phyloP scores from a whole-genome alignment of 148 eudicot genomes.

The Nepenthes mirabilis region DNA sequence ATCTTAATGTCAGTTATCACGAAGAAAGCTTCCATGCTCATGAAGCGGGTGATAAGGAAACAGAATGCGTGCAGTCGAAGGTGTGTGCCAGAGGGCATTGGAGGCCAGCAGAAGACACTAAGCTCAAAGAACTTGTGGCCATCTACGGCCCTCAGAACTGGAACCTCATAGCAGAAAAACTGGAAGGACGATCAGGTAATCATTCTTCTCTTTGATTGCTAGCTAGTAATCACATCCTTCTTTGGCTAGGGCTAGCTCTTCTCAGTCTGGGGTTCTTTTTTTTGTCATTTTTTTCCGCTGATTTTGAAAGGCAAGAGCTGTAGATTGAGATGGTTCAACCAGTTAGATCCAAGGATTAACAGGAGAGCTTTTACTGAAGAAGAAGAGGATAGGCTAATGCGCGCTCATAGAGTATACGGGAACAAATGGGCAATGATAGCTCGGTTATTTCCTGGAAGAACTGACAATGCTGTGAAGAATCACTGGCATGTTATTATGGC shows the following conservation, averaged over 20 bases:
- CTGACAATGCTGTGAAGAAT: constrained; percentile 88
- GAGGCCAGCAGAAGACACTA: constrained; percentile 73
- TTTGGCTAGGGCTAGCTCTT: neutral
- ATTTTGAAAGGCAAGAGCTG: constrained; percentile 60
- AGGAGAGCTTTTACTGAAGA: constrained; percentile 69
- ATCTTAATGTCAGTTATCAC: constrained; percentile 14
- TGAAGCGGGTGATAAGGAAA: constrained; percentile 11
- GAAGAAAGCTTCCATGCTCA: neutral
- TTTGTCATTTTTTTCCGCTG: neutral
- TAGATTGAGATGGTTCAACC: constrained; percentile 89
- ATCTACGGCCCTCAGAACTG: constrained; percentile 81
- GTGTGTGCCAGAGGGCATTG: constrained; percentile 78
- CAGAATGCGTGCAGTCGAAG: constrained; percentile 13
- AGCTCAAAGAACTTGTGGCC: constrained; percentile 66
- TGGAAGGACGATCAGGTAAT: constrained; percentile 77
- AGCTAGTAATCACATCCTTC: neutral
- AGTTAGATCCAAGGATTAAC: constrained; percentile 79
- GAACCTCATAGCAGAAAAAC: constrained; percentile 77
- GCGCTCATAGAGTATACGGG: constrained; percentile 66
- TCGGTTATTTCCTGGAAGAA: constrained; percentile 71
- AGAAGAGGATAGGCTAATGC: constrained; percentile 65
- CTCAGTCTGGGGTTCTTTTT: neutral
- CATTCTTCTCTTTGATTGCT: neutral
- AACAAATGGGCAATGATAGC: constrained; percentile 93
- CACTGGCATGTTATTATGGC: constrained; percentile 97